Conservation (phyloP, 805 yeast genomes). For the Sugiyamaella mastotermitis region DNA sequence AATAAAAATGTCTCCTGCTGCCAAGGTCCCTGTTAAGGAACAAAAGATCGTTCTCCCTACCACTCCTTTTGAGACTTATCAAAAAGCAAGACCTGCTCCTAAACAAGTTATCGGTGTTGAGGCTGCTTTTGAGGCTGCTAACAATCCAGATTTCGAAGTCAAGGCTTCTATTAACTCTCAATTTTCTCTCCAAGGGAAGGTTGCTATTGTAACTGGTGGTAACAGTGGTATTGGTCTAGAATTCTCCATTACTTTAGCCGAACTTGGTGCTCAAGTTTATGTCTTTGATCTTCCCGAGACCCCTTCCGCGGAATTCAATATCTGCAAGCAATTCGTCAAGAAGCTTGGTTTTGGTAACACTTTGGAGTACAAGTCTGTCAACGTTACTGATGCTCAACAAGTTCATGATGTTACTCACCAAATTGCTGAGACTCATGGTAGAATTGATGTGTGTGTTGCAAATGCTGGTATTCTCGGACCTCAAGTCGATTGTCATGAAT, state of each 20-base stretch:
- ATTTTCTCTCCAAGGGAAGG: slow-evolving; percentile 39
- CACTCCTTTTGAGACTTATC: slow-evolving; percentile 21
- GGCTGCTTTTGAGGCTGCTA: slow-evolving; percentile 24
- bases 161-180: slow-evolving; percentile 28
- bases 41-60: slow-evolving; percentile 16
- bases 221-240: slow-evolving; percentile 40
- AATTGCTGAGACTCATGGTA: slow-evolving; percentile 48
- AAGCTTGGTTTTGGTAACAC: slow-evolving; percentile 30
- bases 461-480: slow-evolving; percentile 60
- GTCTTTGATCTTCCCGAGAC: slow-evolving; percentile 26
- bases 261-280: slow-evolving; percentile 40
- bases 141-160: slow-evolving; percentile 21
- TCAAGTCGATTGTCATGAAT: slow-evolving; percentile 44
- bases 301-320: slow-evolving; percentile 23
- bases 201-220: slow-evolving; percentile 41
- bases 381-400: slow-evolving; percentile 43
- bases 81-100: slow-evolving; percentile 23
- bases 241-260: slow-evolving; percentile 37
- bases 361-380: slow-evolving; percentile 36
- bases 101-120: slow-evolving; percentile 23
- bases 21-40: background rate
- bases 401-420: slow-evolving; percentile 36
- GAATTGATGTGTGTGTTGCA: slow-evolving; percentile 57
- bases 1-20: slow-evolving; percentile 2
- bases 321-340: slow-evolving; percentile 21